These are phyloP conservation scores for Fusarium agapanthi DNA, from an alignment of 2,329 filamentous ascomycete species.

Conservation along the genomic window DNA sequence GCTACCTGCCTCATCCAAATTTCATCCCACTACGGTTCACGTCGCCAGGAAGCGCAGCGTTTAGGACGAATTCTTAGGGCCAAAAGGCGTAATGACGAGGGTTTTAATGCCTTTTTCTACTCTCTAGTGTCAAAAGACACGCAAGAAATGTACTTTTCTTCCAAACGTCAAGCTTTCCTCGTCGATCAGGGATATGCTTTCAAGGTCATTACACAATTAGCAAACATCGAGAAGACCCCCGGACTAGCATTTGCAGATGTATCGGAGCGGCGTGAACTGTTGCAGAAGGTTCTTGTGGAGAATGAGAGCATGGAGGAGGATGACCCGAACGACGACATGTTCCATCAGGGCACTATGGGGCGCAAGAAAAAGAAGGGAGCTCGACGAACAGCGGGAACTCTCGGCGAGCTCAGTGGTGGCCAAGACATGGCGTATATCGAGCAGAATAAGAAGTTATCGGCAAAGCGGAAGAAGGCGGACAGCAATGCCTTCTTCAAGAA, in stretches of 20 bases:
- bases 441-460: constrained; percentile 72
- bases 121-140: constrained; percentile 97
- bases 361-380: constrained; percentile 66
- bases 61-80: constrained; percentile 92
- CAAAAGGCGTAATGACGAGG: constrained; percentile 95
- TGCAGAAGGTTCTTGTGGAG: constrained; percentile 89
- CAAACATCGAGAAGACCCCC: constrained; percentile 86
- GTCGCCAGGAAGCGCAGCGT: constrained; percentile 94
- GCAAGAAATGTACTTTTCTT: constrained; percentile 97
- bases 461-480: constrained; percentile 52
- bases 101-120: constrained; percentile 99
- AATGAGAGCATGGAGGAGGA: constrained; percentile 81
- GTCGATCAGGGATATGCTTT: constrained; percentile 99
- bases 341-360: constrained; percentile 56
- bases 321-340: constrained; percentile 61
- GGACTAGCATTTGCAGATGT: constrained; percentile 83
- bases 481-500: constrained; percentile 54
- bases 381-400: constrained; percentile 81
- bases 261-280: constrained; percentile 81
- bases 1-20: constrained; percentile 98
- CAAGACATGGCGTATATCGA: constrained; percentile 98
- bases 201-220: constrained; percentile 96
- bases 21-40: constrained; percentile 95
- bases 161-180: constrained; percentile 94
- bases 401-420: constrained; percentile 87